Conservation (phyloP, 2,329 filamentous ascomycete species). For the Thermothelomyces thermophilus region DNA sequence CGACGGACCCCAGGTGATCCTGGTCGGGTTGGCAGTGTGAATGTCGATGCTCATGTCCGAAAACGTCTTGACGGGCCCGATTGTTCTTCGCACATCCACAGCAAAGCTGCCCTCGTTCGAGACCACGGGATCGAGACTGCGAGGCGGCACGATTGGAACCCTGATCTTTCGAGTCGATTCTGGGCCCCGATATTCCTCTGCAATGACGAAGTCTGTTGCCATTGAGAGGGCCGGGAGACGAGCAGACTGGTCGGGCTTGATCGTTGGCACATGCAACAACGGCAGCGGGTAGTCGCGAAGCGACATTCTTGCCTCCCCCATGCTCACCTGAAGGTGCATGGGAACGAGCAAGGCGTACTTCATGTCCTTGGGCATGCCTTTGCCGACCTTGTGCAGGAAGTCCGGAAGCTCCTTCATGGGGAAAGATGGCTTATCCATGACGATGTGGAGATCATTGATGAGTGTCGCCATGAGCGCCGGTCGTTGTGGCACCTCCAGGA, state of each 20-base stretch:
- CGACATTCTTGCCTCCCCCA: conserved; percentile 82
- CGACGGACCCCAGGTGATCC: conserved; percentile 94
- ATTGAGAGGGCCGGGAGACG: conserved; percentile 76
- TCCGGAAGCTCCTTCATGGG: conserved; percentile 72
- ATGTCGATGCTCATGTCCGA: conserved; percentile 89
- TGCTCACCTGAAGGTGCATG: conserved; percentile 80
- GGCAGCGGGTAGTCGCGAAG: conserved; percentile 92
- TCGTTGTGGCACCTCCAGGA: conserved; percentile 77
- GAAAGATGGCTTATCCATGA: conserved; percentile 89
- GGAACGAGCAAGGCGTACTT: conserved; percentile 84
- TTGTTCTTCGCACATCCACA: conserved; percentile 82
- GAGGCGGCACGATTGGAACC: conserved; percentile 75
- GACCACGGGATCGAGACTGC: conserved; percentile 42
- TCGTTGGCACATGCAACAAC: conserved; percentile 78
- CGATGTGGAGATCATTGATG: conserved; percentile 77
- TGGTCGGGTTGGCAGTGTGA: conserved; percentile 84
- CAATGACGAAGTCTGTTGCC: conserved; percentile 87
- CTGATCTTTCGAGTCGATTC: conserved; percentile 74
- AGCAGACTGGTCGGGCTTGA: conserved; percentile 72
- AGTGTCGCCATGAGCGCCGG: conserved; percentile 75
- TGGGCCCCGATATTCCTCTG: conserved; percentile 79
- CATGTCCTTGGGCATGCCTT: conserved; percentile 90
- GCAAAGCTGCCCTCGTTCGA: conserved; percentile 61
- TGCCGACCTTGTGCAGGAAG: conserved; percentile 85
- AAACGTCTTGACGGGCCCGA: conserved; percentile 93